These are phyloP conservation scores for Zizania palustris DNA, from an alignment of 202 grass and related monocot genomes.

Conservation along the genomic window DNA sequence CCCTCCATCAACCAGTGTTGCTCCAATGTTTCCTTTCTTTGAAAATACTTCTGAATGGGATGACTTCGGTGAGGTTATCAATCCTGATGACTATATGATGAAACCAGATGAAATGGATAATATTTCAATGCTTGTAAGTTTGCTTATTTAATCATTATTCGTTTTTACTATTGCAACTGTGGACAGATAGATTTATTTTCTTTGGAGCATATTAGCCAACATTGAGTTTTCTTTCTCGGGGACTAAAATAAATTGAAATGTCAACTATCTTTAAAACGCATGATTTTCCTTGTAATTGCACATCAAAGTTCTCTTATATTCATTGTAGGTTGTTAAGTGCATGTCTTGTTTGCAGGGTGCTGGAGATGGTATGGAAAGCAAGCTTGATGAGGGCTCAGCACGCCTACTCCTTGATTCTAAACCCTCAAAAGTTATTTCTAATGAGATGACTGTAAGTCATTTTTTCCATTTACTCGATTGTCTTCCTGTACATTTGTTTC, in stretches of 20 bases:
- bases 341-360: slow-evolving; percentile 60
- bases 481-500: background rate
- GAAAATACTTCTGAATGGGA: slow-evolving; percentile 91
- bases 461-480: slow-evolving; percentile 24
- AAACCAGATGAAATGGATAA: slow-evolving; percentile 87
- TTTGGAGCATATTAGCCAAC: slow-evolving; percentile 18
- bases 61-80: slow-evolving; percentile 98
- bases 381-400: slow-evolving; percentile 85
- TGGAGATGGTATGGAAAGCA: slow-evolving; percentile 81
- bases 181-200: slow-evolving; percentile 1
- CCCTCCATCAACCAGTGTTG: slow-evolving; percentile 67
- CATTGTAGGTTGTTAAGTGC: slow-evolving; percentile 23
- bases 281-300: too few species aligned
- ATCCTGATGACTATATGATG: slow-evolving; percentile 94
- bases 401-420: slow-evolving; percentile 83
- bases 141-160: slow-evolving; percentile 14
- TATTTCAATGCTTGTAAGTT: slow-evolving; percentile 81
- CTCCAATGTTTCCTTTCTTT: slow-evolving; percentile 98
- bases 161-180: slow-evolving; percentile 11
- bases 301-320: background rate
- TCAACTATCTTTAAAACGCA: slow-evolving; percentile 2
- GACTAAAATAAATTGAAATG: slow-evolving; percentile 23
- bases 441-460: slow-evolving; percentile 80
- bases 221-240: slow-evolving; percentile 28
- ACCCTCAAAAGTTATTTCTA: slow-evolving; percentile 91